phyloP scores from a whole-genome alignment of 768 basidiomycete species.

The Rhizopogon vinicolor region DNA sequence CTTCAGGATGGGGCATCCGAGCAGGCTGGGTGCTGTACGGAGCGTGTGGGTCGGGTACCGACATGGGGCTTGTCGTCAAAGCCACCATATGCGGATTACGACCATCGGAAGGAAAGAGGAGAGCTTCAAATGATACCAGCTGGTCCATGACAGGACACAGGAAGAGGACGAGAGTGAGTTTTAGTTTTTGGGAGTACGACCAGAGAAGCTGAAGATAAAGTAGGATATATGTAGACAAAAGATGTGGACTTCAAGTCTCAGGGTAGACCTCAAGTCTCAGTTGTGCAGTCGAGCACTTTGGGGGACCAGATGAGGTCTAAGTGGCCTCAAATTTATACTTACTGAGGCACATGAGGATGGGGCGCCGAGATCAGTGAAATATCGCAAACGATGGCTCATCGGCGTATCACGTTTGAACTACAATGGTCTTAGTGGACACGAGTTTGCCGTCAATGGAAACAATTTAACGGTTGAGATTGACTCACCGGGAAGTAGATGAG shows the following conservation, averaged over 20 bases:
- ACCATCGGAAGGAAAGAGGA: slow-evolving; percentile 76
- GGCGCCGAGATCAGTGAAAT: slow-evolving; percentile 20
- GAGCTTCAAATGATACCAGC: slow-evolving; percentile 58
- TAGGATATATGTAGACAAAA: slow-evolving; percentile 5
- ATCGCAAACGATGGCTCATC: neutral
- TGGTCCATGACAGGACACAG: slow-evolving; percentile 50
- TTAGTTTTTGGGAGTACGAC: neutral
- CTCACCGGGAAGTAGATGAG: neutral
- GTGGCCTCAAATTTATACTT: slow-evolving; percentile 10
- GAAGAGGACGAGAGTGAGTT: slow-evolving; percentile 5
- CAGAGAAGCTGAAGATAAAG: slow-evolving; percentile 15
- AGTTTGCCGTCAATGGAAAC: slow-evolving; percentile 19
- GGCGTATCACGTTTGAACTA: neutral
- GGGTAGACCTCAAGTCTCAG: slow-evolving; percentile 13
- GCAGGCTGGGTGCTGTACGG: slow-evolving; percentile 42
- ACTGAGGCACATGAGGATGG: slow-evolving; percentile 31
- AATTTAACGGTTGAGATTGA: neutral
- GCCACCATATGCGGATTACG: slow-evolving; percentile 69
- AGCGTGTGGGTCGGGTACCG: slow-evolving; percentile 39
- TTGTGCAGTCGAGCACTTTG: slow-evolving; percentile 19
- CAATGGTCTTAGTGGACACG: slow-evolving; percentile 23
- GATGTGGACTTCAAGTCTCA: slow-evolving; percentile 12
- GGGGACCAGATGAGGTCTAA: slow-evolving; percentile 12
- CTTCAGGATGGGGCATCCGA: slow-evolving; percentile 78
- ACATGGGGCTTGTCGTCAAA: slow-evolving; percentile 66